Conservation (phyloP, 768 basidiomycete species). For the Lactarius indigo region DNA sequence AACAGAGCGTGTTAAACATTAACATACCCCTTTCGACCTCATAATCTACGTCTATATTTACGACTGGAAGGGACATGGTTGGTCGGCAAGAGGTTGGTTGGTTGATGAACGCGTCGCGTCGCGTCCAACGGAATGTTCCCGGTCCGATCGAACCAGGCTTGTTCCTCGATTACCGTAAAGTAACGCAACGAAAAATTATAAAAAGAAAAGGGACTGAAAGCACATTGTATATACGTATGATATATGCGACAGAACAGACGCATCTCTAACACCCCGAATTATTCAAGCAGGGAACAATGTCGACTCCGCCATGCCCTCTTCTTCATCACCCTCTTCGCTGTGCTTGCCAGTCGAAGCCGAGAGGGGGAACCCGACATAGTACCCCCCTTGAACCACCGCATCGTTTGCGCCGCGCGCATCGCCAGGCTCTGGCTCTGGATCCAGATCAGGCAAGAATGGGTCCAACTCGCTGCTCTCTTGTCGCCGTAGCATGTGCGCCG, state of each 20-base stretch:
- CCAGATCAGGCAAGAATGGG: conserved; percentile 22
- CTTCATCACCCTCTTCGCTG: conserved; percentile 2
- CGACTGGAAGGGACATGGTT: conserved; percentile 63
- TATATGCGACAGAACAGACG: neutral
- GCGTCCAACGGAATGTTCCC: no score
- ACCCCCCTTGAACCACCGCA: neutral
- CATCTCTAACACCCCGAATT: conserved; percentile 10
- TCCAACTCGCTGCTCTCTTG: conserved; percentile 23
- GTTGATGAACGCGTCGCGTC: no score
- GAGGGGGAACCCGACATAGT: neutral
- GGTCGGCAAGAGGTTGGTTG: conserved; percentile 7
- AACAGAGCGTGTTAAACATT: no score
- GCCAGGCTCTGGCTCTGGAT: conserved; percentile 2
- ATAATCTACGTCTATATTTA: conserved; percentile 62
- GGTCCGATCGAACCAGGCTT: conserved; percentile 44
- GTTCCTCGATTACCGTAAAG: neutral
- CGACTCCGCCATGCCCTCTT: conserved; percentile 12
- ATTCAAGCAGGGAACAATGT: conserved; percentile 24
- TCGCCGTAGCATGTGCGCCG: conserved; percentile 9
- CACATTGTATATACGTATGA: conserved; percentile 16
- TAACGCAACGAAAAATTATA: conserved; percentile 6
- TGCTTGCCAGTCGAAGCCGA: neutral
- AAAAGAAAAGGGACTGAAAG: neutral
- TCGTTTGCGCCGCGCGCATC: neutral
- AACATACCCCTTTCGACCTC: conserved; percentile 64